These are phyloP conservation scores for Cornus kousa DNA, from an alignment of 148 eudicot species.

Conservation along the genomic window DNA sequence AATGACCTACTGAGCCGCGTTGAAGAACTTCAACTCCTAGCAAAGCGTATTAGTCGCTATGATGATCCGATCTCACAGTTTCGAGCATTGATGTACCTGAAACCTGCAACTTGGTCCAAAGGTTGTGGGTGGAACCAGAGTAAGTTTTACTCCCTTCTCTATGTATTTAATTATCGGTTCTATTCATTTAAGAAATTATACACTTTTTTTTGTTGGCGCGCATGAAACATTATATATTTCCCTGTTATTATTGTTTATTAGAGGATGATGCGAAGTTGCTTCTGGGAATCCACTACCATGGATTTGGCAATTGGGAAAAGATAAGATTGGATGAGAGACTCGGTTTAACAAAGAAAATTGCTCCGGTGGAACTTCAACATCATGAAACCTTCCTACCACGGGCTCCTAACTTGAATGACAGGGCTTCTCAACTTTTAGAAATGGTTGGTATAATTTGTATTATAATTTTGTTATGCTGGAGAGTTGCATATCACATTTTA, in stretches of 20 bases:
- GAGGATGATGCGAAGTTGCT: constrained; percentile 98
- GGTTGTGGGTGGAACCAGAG: constrained; percentile 99
- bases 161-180: neutral
- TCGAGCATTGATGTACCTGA: constrained; percentile 76
- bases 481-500: neutral
- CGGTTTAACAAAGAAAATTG: constrained; percentile 89
- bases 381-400: constrained; percentile 98
- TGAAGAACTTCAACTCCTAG: constrained; percentile 84
- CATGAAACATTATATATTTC: constrained; percentile 6
- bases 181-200: neutral
- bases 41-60: constrained; percentile 77
- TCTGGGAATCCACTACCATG: constrained; percentile 89
- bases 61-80: constrained; percentile 79
- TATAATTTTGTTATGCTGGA: neutral
- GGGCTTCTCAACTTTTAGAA: constrained; percentile 92
- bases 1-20: constrained; percentile 82
- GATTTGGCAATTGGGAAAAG: constrained; percentile 98
- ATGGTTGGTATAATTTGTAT: constrained; percentile 48
- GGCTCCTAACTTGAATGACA: constrained; percentile 97
- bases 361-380: constrained; percentile 97
- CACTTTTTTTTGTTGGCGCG: neutral
- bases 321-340: constrained; percentile 90
- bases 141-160: constrained; percentile 30
- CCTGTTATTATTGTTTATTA: constrained; percentile 23
- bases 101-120: constrained; percentile 98